Evolutionary conservation across 768 basidiomycete species (phyloP).

Genomic region (Punctularia strigosozonata): DNA sequence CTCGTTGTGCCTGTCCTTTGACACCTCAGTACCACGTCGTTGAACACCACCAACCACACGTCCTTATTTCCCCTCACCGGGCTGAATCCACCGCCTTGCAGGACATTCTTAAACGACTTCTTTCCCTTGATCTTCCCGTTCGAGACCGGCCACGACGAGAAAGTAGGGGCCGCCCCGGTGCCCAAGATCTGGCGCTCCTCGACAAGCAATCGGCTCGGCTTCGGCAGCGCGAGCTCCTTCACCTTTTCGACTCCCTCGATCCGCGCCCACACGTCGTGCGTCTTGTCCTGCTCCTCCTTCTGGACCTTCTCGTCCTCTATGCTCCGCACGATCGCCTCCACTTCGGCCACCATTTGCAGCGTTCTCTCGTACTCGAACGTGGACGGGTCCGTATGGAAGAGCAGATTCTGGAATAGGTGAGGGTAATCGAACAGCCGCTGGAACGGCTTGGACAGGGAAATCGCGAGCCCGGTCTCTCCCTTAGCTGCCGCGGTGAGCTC

Average conservation of each 20-base stretch:
- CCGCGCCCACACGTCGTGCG: constrained; percentile 87
- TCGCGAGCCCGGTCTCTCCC: constrained; percentile 90
- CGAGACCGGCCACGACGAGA: constrained; percentile 20
- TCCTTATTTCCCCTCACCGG: constrained; percentile 68
- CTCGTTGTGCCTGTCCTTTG: constrained; percentile 85
- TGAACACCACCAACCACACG: constrained; percentile 90
- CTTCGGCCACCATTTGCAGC: constrained; percentile 93
- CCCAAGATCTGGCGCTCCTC: constrained; percentile 56
- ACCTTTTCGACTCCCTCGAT: constrained; percentile 95
- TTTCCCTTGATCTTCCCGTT: constrained; percentile 50
- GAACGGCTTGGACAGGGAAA: constrained; percentile 94
- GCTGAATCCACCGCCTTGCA: constrained; percentile 38
- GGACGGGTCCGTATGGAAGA: constrained; percentile 94
- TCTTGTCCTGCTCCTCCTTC: constrained; percentile 92
- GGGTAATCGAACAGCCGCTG: constrained; percentile 95
- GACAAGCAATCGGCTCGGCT: constrained; percentile 77
- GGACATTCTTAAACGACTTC: constrained; percentile 84
- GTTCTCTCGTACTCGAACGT: constrained; percentile 97
- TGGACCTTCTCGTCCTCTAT: constrained; percentile 98
- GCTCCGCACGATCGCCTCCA: constrained; percentile 89
- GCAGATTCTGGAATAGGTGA: constrained; percentile 90
- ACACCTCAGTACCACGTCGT: constrained; percentile 88
- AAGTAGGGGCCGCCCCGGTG: constrained; percentile 11
- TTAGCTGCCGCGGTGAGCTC: constrained; percentile 74
- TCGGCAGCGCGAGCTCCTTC: constrained; percentile 83